Evolutionary conservation across 2,329 filamentous ascomycete species (phyloP), one percentile per base, ranked within the genome.

Genomic region (Paraphoma sp.): DNA sequence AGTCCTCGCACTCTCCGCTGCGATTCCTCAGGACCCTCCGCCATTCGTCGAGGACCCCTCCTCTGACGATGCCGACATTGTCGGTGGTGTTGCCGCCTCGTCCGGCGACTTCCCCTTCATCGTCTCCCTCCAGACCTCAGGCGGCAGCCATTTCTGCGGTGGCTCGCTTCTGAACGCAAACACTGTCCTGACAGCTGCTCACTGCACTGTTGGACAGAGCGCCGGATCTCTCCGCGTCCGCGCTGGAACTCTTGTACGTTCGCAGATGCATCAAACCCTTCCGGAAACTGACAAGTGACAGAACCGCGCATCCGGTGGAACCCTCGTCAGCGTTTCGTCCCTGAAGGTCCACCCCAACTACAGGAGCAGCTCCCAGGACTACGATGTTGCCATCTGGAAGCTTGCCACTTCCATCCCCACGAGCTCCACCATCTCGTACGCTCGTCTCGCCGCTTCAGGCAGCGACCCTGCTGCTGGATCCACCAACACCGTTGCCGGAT

Each of bases 101-200:
- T 56, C 62, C 14, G 68, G 67, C 38, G 70, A 72, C 12, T 68
- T 69, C 48, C 70, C 70, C 54, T 72, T 61, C 66, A 70, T 72
- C 45, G 67, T 67, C 62, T 62, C 57, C 33, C 45, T 71, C 28
- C 66, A 68, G 50, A 8, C 30, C 4, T 44, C 45, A 14, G 7
- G 33, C 44, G 67, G 67, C 29, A 53, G 54, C n/a, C 68, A 71
- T 53, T 59, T 65, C 62, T 72, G 70, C 54, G 70, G 70, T 59
- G 70, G 68, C 29, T 60, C 66, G 14, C 59, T 72, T 1, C 14
- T 72, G 48, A 64, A 72, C 57, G 57, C 57, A 31, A 65, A 65
- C 64, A 72, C 70, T 3, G 65, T 72, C 44, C 38, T 72, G 47
- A 70, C 68, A 12, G 70, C 70, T 33, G 68, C 61, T 57, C 70